Base-by-base conservation (phyloP, 805 yeast species). In the Lipomyces mesembrius region DNA sequence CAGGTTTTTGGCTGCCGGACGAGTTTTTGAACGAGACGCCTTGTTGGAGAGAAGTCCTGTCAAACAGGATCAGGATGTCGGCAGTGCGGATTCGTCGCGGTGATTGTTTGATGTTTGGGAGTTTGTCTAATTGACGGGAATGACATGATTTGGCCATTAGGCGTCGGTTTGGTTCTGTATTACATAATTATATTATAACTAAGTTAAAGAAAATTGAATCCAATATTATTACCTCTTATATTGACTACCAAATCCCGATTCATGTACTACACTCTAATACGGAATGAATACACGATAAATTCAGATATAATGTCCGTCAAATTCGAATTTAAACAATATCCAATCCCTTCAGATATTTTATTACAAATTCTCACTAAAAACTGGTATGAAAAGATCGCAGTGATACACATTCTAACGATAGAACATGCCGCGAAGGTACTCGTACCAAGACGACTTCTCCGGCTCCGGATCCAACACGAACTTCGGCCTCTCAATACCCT, bases 1-100 rank as follows among this genome's bases (percentile, higher is more conserved):
- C 49, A 75, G 78, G 37, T 72, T 76, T 37, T 76, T 76, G 77
- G 78, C 78, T 5, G 70, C 76, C 9, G 77, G 75, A 58, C 65
- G 71, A 49, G 78, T 76, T 29, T 76, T 76, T 65, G 78, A 76
- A 63, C 71, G 74, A 56, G 76, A 75, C 43, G 77, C 75, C 17
- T 35, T 71, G 53, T 68, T 62, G 61, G 62, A 22, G 12, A 32
- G 39, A n/a, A 43, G 49, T 11, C 49, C 49, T 1, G 49, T 22
- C 49, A 43, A 17, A 43, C 49, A 43, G 22, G 43, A 9, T 14
- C 43, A 37, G 43, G 17, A 37, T 17, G 43, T 2, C 43, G 43
- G 17, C 17, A 5, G 43, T 14, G 49, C 22, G 9, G 49, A 43
- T 43, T 17, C 8, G 20, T 43, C 49, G 9, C 20, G 49, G 22